Percentiles rank a stretch among this genome's conserved stretches.
Conservation (phyloP, 2,329 filamentous ascomycete species). For the Fusarium mexicanum region DNA sequence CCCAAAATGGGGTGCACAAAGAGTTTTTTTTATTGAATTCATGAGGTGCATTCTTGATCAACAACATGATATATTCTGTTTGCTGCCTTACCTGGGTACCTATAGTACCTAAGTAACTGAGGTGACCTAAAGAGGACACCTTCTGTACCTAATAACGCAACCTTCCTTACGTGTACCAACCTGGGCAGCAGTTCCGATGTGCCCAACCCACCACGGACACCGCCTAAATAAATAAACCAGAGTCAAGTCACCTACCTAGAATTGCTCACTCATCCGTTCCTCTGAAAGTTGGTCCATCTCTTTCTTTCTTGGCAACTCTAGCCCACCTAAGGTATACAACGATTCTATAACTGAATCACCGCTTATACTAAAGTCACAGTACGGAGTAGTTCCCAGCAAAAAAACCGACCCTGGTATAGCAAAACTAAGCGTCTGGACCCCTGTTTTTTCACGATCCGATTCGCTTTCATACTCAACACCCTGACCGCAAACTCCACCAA, state of each 20-base stretch:
- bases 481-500: conserved; percentile 10
- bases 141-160: not conserved
- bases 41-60: not conserved
- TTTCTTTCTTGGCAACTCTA: not conserved
- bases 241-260: not conserved
- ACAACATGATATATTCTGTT: not conserved
- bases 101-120: no score
- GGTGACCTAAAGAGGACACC: not conserved
- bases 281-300: not conserved
- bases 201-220: conserved; percentile 24
- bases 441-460: conserved; percentile 11
- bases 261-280: not conserved
- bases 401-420: not conserved
- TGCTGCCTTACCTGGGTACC: not conserved
- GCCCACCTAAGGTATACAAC: not conserved
- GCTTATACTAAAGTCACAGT: not conserved
- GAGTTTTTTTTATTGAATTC: no score
- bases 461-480: conserved; percentile 6
- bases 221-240: conserved; percentile 4
- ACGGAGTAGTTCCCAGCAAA: not conserved
- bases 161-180: not conserved
- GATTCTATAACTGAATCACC: not conserved
- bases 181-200: not conserved
- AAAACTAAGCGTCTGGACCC: conserved; percentile 14
- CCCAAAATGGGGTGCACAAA: not conserved